Percentiles rank a stretch among this genome's conserved stretches.
Conservation (phyloP, 306 rosid genomes). For the Geum urbanum region DNA sequence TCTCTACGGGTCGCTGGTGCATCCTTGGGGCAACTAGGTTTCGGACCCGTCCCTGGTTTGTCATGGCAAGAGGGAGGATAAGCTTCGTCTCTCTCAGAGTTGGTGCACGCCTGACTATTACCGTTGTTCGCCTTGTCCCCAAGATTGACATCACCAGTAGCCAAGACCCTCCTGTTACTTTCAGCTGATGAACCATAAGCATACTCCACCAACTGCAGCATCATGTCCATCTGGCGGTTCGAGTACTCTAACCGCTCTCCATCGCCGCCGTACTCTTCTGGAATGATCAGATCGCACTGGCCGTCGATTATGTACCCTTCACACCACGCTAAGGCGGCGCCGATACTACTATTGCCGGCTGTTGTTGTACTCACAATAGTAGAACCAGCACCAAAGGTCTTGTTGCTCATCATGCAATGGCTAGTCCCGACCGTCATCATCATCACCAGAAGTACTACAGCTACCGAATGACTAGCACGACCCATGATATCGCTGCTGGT, state of each 20-base stretch:
- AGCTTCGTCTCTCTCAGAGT: too few species aligned
- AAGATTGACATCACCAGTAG: too few species aligned
- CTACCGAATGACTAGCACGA: neutral
- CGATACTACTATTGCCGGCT: neutral
- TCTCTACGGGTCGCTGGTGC: too few species aligned
- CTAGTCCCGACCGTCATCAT: neutral
- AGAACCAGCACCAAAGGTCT: neutral
- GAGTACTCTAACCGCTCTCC: neutral
- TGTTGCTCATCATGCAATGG: neutral
- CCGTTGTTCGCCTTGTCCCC: too few species aligned
- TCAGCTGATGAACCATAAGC: neutral
- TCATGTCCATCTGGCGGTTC: neutral
- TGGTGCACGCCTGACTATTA: too few species aligned
- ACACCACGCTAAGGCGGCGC: neutral
- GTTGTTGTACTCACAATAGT: neutral
- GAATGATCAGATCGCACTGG: neutral
- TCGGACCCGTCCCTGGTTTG: too few species aligned
- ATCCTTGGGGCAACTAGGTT: too few species aligned
- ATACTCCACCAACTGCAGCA: neutral
- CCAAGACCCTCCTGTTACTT: neutral
- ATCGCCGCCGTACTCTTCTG: neutral
- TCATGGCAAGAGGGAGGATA: too few species aligned
- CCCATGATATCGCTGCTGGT: neutral
- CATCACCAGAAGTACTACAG: neutral
- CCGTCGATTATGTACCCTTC: neutral